phyloP scores from a whole-genome alignment of 352 stramenopile species.

The Globisporangium orthogonon region DNA sequence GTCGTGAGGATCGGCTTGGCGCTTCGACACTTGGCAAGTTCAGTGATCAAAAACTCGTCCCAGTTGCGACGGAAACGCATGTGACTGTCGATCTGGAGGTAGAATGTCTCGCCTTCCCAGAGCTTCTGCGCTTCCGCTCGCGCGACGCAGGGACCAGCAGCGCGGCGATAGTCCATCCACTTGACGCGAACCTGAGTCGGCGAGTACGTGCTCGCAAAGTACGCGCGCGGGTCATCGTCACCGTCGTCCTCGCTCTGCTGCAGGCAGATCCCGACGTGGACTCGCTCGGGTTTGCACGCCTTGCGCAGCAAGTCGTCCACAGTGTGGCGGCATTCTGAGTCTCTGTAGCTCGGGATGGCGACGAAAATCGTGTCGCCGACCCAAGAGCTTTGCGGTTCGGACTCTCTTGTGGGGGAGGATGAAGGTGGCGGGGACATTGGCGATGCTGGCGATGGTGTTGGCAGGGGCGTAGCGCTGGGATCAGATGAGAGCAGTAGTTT shows the following conservation, averaged over 20 bases:
- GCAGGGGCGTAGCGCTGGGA: too few relatives aligned
- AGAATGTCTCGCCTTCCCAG: slow-evolving; percentile 80
- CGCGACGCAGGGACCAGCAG: slow-evolving; percentile 89
- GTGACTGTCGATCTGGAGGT: slow-evolving; percentile 95
- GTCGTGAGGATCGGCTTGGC: slow-evolving; percentile 85
- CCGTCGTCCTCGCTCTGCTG: slow-evolving; percentile 50
- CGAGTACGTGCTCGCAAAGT: slow-evolving; percentile 32
- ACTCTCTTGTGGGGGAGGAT: too few relatives aligned
- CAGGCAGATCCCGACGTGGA: slow-evolving; percentile 86
- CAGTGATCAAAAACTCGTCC: slow-evolving; percentile 87
- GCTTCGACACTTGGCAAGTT: slow-evolving; percentile 41
- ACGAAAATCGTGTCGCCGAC: slow-evolving; percentile 84
- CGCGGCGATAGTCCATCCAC: slow-evolving; percentile 62
- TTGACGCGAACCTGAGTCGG: slow-evolving; percentile 33
- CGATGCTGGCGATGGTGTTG: not conserved
- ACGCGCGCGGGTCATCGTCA: slow-evolving; percentile 28
- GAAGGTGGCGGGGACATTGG: not conserved
- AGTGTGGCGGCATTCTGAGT: slow-evolving; percentile 86
- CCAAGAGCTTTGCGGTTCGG: not conserved
- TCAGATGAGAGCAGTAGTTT: not conserved
- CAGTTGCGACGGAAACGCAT: slow-evolving; percentile 85
- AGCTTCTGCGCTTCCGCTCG: slow-evolving; percentile 74
- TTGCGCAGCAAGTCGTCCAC: slow-evolving; percentile 64
- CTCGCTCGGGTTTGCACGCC: slow-evolving; percentile 49
- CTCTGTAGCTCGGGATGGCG: slow-evolving; percentile 90